Evolutionary conservation across 2,329 filamentous ascomycete genomes (phyloP), one percentile per base, ranked within the genome.

Genomic region (Corniculantispora saksenae): DNA sequence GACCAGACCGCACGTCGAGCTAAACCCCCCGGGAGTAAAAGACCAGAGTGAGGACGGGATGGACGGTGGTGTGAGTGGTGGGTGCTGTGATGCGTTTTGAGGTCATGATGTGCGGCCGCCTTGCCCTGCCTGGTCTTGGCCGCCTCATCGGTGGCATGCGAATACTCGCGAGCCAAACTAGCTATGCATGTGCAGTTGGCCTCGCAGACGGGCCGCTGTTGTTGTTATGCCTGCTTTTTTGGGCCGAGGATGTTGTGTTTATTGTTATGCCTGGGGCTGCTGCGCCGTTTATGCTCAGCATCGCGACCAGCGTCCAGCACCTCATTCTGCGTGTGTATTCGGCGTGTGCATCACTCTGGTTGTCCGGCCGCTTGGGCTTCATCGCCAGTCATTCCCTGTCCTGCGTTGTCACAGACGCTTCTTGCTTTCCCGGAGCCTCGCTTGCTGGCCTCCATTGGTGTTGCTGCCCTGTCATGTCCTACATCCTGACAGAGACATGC

Each of bases 171-270:
- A 38, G 59, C 38, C 51, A 51, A 50, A 47, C 29, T 17, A 51
- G 35, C 27, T 40, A 32, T 47, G 43, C 40, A 58, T 58, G 55
- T 27, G 25, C 35, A 23, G 23, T 27, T 54, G 59, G 59, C 23
- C 59, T 21, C 48, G 10, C 25, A 45, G 38, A 61, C 25, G 23
- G 59, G 59, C 48, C 59, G 50, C 48, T 54, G 48, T 61, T 54
- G 43, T 61, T 38, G 13, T 53, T 29, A 47, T 43, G 27, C 23
- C 25, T 59, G 17, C 38, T 19, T 43, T 13, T 6, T 19, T 43
- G 5, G 12, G 17, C 17, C 38, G 4, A 43, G 38, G 32, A 56
- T 13, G n/a, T 12, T 40, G 9, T 40, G 13, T 56, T 56, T 27
- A 53, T 48, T 35, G 38, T 51, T n/a, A 45, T 35, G 27, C 27